phyloP scores from a whole-genome alignment of 371 early-diverging fungal species.

The Fennellomyces sp. region DNA sequence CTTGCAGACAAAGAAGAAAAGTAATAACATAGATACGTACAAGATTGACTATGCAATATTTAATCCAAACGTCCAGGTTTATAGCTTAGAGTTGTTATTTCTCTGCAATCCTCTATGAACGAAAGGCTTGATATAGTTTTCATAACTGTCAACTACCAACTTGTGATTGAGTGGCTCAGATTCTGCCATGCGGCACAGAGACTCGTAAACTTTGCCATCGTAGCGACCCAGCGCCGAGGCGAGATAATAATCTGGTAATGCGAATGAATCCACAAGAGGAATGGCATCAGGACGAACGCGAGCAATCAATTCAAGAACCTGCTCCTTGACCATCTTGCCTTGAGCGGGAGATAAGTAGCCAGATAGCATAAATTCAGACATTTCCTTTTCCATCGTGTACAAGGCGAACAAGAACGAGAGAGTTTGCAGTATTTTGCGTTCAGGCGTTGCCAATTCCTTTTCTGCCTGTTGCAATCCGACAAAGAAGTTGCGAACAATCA shows the following conservation, averaged over 20 bases:
- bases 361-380: constrained; percentile 64
- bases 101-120: constrained; percentile 26
- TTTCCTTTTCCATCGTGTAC: constrained; percentile 66
- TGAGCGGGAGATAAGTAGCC: constrained; percentile 56
- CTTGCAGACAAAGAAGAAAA: no score
- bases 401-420: constrained; percentile 64
- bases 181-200: constrained; percentile 69
- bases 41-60: no score
- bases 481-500: constrained; percentile 61
- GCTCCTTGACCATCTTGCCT: constrained; percentile 46
- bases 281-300: constrained; percentile 73
- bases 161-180: constrained; percentile 70
- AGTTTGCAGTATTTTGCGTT: constrained; percentile 38
- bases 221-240: constrained; percentile 77
- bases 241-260: constrained; percentile 74
- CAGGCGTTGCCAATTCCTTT: constrained; percentile 26
- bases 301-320: constrained; percentile 54
- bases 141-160: constrained; percentile 58
- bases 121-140: constrained; percentile 58
- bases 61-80: no score
- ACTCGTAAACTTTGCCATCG: constrained; percentile 80
- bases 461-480: constrained; percentile 43
- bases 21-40: no score
- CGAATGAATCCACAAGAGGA: constrained; percentile 78
- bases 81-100: not conserved